A percentile compares a stretch with the other conserved stretches of the same genome.
These are phyloP conservation scores for Ceratobasidium sp. DNA, from an alignment of 1,284 basidiomycete genomes.

Conservation along the genomic window DNA sequence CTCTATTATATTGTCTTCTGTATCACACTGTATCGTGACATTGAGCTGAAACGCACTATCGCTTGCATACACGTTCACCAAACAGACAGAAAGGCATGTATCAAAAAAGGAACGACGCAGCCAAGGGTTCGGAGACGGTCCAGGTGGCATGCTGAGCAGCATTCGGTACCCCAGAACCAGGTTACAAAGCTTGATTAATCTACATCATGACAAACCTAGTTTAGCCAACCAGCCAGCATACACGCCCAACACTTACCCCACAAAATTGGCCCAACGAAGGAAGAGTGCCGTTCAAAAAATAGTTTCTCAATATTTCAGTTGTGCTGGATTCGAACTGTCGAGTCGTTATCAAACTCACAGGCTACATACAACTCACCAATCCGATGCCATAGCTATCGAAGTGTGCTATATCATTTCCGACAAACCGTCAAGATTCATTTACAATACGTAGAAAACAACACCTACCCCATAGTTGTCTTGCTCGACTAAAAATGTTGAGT, in stretches of 20 bases:
- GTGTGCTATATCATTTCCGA: neutral
- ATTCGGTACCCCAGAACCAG: conserved; percentile 1
- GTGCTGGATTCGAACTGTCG: neutral
- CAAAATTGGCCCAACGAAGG: conserved; percentile 11
- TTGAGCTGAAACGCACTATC: no score
- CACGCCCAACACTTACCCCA: neutral
- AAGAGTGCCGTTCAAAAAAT: conserved; percentile 7
- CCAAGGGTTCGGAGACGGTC: no score
- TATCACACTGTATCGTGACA: no score
- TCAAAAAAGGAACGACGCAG: no score
- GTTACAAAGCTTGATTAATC: conserved; percentile 12
- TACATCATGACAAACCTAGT: neutral
- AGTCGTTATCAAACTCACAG: neutral
- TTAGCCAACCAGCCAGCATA: no score
- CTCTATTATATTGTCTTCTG: no score
- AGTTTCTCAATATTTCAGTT: neutral
- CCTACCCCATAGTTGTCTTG: conserved; percentile 27
- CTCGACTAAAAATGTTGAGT: conserved; percentile 18
- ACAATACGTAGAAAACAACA: no score
- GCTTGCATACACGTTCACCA: no score
- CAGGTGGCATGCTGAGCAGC: no score
- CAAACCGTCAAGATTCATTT: no score
- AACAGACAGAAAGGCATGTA: no score
- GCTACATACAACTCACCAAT: conserved; percentile 2
- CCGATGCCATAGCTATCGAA: conserved; percentile 19